Evolutionary conservation across 106 monocot species (phyloP), one percentile per base, ranked within the genome.

Genomic region (Cymbidium sinense): DNA sequence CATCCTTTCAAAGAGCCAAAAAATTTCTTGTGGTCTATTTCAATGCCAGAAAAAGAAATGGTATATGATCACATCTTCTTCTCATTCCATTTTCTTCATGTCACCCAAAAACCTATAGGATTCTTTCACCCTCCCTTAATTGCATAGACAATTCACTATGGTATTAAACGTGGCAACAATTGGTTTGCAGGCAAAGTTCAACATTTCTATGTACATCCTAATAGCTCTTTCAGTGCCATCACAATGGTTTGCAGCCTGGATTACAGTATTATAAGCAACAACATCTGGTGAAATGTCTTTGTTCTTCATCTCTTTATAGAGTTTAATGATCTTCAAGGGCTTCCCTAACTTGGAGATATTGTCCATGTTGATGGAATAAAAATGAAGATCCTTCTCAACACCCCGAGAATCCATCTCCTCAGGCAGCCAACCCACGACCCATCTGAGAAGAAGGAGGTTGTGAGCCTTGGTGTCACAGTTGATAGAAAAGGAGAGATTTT

Each of bases 361-460:
- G n/a, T n/a, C n/a, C n/a, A n/a, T n/a, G n/a, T n/a, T n/a, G n/a
- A n/a, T n/a, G n/a, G n/a, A n/a, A n/a, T n/a, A n/a, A n/a, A n/a
- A n/a, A n/a, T n/a, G n/a, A n/a, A n/a, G n/a, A n/a, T n/a, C n/a
- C n/a, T n/a, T n/a, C n/a, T n/a, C n/a, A n/a, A n/a, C n/a, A n/a
- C n/a, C n/a, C 0, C 65, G 69, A 10, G 23, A 50, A 39, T 93
- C 88, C 91, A 84, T 94, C 47, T 84, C 86, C 64, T 77, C 70
- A 81, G 82, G 84, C 89, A 93, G 94, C 71, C 75, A 78, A 17
- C 86, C 44, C 85, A 90, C 92, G 43, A 82, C 71, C 94, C 94
- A 98, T 13, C 96, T 94, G 1, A 84, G 86, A 31, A 98, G 94
- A 51, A 98, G 64, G 65, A 98, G 77, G 85, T 98, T 98, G 78